phyloP scores from a whole-genome alignment of 306 rosid species.

The Lablab purpureus region DNA sequence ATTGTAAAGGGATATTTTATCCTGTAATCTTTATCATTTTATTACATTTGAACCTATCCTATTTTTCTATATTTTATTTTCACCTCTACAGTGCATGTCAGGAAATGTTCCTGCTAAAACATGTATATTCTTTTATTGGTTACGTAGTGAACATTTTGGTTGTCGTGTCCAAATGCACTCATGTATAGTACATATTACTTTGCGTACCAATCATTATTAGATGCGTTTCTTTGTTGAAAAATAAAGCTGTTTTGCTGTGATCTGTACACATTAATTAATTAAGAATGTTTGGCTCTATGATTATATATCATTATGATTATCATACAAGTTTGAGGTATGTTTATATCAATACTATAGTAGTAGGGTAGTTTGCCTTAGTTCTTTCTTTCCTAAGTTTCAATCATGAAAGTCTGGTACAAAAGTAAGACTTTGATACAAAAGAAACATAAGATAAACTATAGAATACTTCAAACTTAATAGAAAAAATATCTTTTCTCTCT shows the following conservation, averaged over 20 bases:
- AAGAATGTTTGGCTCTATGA: conserved; percentile 14
- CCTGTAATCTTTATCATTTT: too few species aligned
- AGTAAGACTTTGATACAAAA: not conserved
- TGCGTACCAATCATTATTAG: conserved; percentile 15
- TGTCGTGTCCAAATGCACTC: conserved; percentile 4
- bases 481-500: not conserved
- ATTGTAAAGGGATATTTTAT: too few species aligned
- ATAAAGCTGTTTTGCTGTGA: not conserved
- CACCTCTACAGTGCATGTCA: not conserved
- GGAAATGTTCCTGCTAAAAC: not conserved
- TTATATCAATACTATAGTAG: not conserved
- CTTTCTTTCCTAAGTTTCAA: not conserved
- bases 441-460: not conserved
- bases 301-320: not conserved
- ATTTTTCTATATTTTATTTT: too few species aligned
- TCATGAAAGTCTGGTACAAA: not conserved
- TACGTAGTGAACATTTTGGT: conserved; percentile 3
- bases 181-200: conserved; percentile 7
- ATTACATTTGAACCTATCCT: too few species aligned
- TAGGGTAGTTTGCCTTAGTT: not conserved
- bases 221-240: conserved; percentile 9
- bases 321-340: not conserved
- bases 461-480: not conserved
- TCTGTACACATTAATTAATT: conserved; percentile 18
- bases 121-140: not conserved